phyloP scores from a whole-genome alignment of 176 grass and related monocot species.

The Oryza australiensis region DNA sequence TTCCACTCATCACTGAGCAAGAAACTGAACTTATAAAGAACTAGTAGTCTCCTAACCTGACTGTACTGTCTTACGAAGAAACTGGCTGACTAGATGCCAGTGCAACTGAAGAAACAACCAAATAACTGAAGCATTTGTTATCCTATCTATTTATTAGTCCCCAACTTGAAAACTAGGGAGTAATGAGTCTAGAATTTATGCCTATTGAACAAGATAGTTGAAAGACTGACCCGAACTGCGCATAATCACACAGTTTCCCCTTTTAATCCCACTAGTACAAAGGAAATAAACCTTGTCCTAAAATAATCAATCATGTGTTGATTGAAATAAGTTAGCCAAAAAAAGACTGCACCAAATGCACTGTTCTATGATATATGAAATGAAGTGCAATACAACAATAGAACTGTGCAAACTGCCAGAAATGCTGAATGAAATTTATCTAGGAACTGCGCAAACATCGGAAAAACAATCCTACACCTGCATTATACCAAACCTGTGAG shows the following conservation, averaged over 20 bases:
- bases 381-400: neutral
- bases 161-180: neutral
- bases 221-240: neutral
- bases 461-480: constrained; percentile 11
- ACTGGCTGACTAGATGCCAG: neutral
- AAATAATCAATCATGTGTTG: neutral
- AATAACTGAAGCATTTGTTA: neutral
- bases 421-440: neutral
- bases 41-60: constrained; percentile 2
- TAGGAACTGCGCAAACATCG: neutral
- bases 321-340: neutral
- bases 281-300: neutral
- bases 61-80: neutral
- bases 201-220: neutral
- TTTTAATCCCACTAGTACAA: neutral
- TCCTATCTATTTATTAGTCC: neutral
- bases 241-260: neutral
- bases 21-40: constrained; percentile 9
- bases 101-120: neutral
- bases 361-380: neutral
- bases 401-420: neutral
- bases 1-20: constrained; percentile 3
- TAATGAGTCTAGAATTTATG: neutral
- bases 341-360: constrained; percentile 5
- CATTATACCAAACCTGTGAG: constrained; percentile 27